phyloP scores from a whole-genome alignment of 2,329 filamentous ascomycete species.

The Drechmeria coniospora region DNA sequence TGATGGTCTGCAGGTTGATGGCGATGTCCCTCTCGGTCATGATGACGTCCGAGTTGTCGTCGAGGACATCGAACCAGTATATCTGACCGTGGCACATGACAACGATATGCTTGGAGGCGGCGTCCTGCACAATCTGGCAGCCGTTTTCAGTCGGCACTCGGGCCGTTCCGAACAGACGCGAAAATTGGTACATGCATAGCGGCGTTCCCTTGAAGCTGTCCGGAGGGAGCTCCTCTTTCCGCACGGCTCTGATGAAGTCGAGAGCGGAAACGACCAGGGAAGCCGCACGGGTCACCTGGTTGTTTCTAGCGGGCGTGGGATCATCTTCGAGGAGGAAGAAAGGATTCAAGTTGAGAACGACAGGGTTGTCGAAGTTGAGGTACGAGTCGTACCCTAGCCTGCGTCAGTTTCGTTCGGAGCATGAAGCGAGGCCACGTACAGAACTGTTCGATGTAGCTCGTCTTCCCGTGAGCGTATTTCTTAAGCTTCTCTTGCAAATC shows the following conservation, averaged over 20 bases:
- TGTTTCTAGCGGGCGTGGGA: slow-evolving; percentile 87
- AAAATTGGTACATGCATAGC: slow-evolving; percentile 97
- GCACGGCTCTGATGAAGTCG: slow-evolving; percentile 82
- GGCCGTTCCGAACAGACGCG: slow-evolving; percentile 84
- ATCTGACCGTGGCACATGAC: slow-evolving; percentile 91
- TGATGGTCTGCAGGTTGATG: slow-evolving; percentile 80
- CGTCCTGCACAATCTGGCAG: slow-evolving; percentile 90
- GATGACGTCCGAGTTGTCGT: slow-evolving; percentile 86
- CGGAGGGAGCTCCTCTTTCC: slow-evolving; percentile 81
- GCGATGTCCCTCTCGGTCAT: slow-evolving; percentile 93
- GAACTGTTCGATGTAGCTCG: slow-evolving; percentile 97
- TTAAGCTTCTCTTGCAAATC: slow-evolving; percentile 78
- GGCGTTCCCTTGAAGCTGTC: slow-evolving; percentile 73
- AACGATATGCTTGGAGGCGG: slow-evolving; percentile 81
- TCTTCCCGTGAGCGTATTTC: slow-evolving; percentile 77
- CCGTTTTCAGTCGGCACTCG: slow-evolving; percentile 87
- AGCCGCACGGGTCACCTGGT: slow-evolving; percentile 87
- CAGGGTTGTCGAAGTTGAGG: slow-evolving; percentile 92
- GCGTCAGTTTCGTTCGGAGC: slow-evolving; percentile 3
- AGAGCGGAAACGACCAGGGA: slow-evolving; percentile 82
- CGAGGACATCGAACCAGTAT: slow-evolving; percentile 97
- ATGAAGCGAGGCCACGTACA: slow-evolving; percentile 43
- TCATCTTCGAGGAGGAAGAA: slow-evolving; percentile 98
- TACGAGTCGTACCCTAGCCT: slow-evolving; percentile 89
- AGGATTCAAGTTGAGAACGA: slow-evolving; percentile 92